Base-by-base conservation (phyloP, 2,329 filamentous ascomycete genomes). In the Zarea fungicola region DNA sequence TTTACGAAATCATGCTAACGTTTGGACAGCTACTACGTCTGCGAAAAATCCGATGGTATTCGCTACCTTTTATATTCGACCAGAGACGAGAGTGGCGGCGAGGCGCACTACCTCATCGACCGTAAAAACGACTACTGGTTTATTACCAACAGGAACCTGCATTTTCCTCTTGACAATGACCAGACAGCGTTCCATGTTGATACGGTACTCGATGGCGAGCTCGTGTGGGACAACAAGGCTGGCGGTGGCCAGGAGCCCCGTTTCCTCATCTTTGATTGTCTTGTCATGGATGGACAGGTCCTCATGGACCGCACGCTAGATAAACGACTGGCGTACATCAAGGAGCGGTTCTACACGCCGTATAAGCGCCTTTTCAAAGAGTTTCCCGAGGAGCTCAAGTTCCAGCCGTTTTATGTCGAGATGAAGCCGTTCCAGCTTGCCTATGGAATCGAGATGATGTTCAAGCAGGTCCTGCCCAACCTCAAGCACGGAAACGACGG, bases 111-210 rank as follows among this genome's bases (percentile, higher is more conserved):
- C 71, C 77, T 99, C 49, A 96, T 99, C 69, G 92, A 99, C 70
- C 89, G 93, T 62, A 95, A 91, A 71, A 97, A 99, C 71, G 90
- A 97, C 65, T 99, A 93, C 74, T 96, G 92, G 80, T 89, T 79
- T 62, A 81, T 97, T 52, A 78, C 80, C 25, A 75, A 78, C 53
- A 73, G 72, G 46, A 77, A 73, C 49, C 77, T 97, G 21, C 89
- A 95, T 65, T 91, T 97, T 58, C 93, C 93, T 0, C 73, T 85
- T 19, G 80, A 80, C 31, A 73, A 78, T 36, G 78, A 87, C 55
- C 76, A 80, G 10, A 68, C 74, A 36, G 76, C 73, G 13, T 96
- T 88, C 64, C 90, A 97, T 63, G 79, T 75, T 13, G 80, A 82
- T 52, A 97, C 93, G 0, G 71, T 99, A 25, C 77, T 97, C 40